phyloP scores from a whole-genome alignment of 192 early-diverging fungal genomes.

The Podila verticillata region DNA sequence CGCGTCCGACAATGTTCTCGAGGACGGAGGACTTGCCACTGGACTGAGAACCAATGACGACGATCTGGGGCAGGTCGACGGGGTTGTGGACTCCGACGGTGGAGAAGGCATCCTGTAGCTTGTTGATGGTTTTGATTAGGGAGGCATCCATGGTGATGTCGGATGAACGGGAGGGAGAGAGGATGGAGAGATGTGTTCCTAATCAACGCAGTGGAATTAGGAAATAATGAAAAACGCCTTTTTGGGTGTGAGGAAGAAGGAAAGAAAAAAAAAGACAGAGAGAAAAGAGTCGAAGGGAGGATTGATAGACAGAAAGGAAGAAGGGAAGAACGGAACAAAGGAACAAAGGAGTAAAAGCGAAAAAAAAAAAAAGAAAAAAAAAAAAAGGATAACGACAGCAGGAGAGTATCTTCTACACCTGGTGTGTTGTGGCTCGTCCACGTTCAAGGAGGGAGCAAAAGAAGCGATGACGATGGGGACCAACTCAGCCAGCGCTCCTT shows the following conservation, averaged over 20 bases:
- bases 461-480: no score
- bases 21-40: conserved; percentile 98
- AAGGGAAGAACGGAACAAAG: not conserved
- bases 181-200: not conserved
- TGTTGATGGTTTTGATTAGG: conserved; percentile 76
- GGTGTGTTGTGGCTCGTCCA: no score
- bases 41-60: conserved; percentile 87
- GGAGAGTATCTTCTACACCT: no score
- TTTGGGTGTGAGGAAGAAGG: not conserved
- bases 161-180: not conserved
- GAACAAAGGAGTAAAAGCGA: not conserved
- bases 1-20: conserved; percentile 99
- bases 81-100: conserved; percentile 92
- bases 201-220: not conserved
- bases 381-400: not conserved
- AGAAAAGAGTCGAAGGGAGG: not conserved
- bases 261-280: no score
- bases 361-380: not conserved
- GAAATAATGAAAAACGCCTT: no score
- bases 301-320: not conserved
- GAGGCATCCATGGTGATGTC: conserved; percentile 57
- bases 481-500: no score
- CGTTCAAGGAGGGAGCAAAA: no score
- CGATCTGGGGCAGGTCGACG: conserved; percentile 89
- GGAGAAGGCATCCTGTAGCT: conserved; percentile 88